These are phyloP conservation scores for Petasospora rhodanensis DNA, from an alignment of 1,139 yeast genomes.

Conservation along the genomic window DNA sequence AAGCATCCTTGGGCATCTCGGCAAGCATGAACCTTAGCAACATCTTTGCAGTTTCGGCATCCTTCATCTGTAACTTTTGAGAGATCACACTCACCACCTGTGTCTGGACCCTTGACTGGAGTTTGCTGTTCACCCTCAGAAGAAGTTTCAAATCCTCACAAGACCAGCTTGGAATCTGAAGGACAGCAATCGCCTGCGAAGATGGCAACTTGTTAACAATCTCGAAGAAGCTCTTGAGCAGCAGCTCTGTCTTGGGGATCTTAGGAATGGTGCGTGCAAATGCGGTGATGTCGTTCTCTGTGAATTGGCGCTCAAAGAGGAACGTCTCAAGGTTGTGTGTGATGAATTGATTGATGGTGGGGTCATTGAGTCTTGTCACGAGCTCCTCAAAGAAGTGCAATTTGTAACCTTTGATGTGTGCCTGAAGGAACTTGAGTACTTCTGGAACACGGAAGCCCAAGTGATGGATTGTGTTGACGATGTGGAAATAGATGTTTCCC, in stretches of 20 bases:
- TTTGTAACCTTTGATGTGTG: conserved; percentile 15
- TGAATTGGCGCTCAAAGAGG: conserved; percentile 14
- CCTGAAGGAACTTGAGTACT: conserved; percentile 15
- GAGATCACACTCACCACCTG: conserved; percentile 1
- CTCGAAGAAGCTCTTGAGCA: conserved; percentile 7
- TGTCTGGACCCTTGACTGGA: conserved; percentile 1
- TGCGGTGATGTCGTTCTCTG: conserved; percentile 10
- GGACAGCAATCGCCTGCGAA: conserved; percentile 1
- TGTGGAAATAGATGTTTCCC: conserved; percentile 12
- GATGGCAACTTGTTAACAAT: conserved; percentile 4
- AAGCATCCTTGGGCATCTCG: conserved; percentile 1
- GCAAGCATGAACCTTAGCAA: conserved; percentile 7
- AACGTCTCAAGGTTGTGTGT: conserved; percentile 22
- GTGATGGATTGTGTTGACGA: conserved; percentile 7
- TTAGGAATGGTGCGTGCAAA: conserved; percentile 11
- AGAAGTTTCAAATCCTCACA: conserved; percentile 1
- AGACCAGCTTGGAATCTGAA: conserved; percentile 7
- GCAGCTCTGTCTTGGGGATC: conserved; percentile 10
- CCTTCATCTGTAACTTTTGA: conserved; percentile 4
- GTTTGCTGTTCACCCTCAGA: neutral
- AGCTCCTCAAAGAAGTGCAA: conserved; percentile 14
- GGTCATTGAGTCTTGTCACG: neutral
- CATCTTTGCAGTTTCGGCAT: conserved; percentile 2
- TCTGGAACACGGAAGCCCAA: conserved; percentile 12
- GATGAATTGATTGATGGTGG: conserved; percentile 12